These are phyloP conservation scores for Alternaria gaisen DNA, from an alignment of 2,329 filamentous ascomycete genomes.

Conservation along the genomic window DNA sequence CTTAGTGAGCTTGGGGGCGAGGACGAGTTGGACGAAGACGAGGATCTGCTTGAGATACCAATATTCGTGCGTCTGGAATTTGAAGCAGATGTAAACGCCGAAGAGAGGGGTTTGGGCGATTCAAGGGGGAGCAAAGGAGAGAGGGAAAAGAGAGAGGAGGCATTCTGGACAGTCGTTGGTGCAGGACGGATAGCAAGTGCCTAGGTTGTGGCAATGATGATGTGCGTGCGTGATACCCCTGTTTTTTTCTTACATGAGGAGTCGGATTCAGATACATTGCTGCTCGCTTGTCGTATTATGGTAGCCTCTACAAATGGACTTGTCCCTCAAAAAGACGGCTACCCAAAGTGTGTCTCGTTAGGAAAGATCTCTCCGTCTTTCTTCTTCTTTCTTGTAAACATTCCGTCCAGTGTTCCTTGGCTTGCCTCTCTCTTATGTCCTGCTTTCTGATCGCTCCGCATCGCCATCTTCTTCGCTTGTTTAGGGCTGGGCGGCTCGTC, in stretches of 20 bases:
- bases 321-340: neutral
- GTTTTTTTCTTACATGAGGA: neutral
- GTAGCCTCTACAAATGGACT: neutral
- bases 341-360: constrained; percentile 25
- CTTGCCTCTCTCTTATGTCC: constrained; percentile 66
- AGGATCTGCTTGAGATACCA: constrained; percentile 83
- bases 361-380: constrained; percentile 30
- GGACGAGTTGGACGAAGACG: constrained; percentile 58
- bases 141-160: constrained; percentile 83
- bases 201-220: constrained; percentile 45
- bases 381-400: constrained; percentile 45
- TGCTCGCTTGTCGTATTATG: neutral
- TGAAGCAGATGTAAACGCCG: constrained; percentile 75
- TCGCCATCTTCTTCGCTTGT: constrained; percentile 48
- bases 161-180: constrained; percentile 94
- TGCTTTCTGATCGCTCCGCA: constrained; percentile 69
- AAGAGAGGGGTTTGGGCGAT: constrained; percentile 48
- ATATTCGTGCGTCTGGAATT: constrained; percentile 94
- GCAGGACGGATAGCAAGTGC: constrained; percentile 74
- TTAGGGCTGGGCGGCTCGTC: constrained; percentile 21
- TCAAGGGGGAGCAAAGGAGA: constrained; percentile 64
- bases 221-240: constrained; percentile 31
- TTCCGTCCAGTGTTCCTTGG: constrained; percentile 54
- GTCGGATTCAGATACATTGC: neutral
- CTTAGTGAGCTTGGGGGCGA: constrained; percentile 28